phyloP scores from a whole-genome alignment of 495 filamentous ascomycete species.

The Podospora conica region DNA sequence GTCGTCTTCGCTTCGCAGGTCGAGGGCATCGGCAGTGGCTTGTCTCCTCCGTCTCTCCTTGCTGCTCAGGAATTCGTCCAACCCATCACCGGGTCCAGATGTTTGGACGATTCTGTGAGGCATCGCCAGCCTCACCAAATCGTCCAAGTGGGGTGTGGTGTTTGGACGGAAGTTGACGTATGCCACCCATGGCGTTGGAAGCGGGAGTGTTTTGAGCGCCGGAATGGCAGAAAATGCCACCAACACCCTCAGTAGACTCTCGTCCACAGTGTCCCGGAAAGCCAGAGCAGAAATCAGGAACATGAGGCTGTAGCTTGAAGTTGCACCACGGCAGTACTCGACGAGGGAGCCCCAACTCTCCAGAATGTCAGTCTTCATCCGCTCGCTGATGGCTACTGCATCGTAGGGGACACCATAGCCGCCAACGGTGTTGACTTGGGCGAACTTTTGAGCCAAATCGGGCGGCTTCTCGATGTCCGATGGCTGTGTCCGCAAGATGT shows the following conservation, averaged over 20 bases:
- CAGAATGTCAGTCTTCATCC: conserved; percentile 28
- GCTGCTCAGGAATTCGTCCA: conserved; percentile 18
- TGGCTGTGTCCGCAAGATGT: conserved; percentile 25
- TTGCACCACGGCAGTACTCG: conserved; percentile 21
- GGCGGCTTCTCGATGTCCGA: conserved; percentile 14
- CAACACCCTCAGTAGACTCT: conserved; percentile 25
- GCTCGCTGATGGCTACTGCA: conserved; percentile 16
- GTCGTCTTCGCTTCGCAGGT: conserved; percentile 22
- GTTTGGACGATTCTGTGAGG: conserved; percentile 16
- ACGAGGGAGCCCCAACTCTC: conserved; percentile 36
- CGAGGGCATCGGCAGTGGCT: conserved; percentile 19
- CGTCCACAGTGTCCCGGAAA: conserved; percentile 29
- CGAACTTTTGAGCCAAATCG: conserved; percentile 23
- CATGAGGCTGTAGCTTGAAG: conserved; percentile 20
- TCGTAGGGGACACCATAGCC: conserved; percentile 24
- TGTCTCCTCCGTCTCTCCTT: conserved; percentile 22
- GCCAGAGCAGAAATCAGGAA: conserved; percentile 27
- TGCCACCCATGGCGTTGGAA: conserved; percentile 18
- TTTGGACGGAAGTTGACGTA: conserved; percentile 31
- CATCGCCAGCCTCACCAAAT: conserved; percentile 22
- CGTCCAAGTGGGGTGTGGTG: conserved; percentile 22
- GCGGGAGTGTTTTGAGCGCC: conserved; percentile 20
- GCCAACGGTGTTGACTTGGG: conserved; percentile 27
- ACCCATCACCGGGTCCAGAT: conserved; percentile 11
- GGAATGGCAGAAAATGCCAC: conserved; percentile 26